A percentile compares a stretch with the other conserved stretches of the same genome.
Conservation (phyloP, 148 eudicot genomes). For the Persicaria tinctoria region DNA sequence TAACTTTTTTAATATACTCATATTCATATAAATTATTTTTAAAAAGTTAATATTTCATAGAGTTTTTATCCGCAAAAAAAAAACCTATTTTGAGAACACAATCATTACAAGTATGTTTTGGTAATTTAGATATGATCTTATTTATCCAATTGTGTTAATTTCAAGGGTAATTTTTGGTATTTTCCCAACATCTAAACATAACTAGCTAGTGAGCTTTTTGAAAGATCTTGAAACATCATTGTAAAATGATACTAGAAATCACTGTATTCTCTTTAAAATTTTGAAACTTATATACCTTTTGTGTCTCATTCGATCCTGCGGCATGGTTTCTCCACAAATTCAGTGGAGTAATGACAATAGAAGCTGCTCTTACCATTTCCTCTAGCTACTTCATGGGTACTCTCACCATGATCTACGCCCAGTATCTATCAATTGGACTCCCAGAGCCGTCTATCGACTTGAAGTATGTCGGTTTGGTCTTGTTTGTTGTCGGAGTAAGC, state of each 20-base stretch:
- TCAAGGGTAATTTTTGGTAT: background rate
- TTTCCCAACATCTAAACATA: background rate
- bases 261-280: too few species aligned
- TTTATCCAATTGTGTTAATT: background rate
- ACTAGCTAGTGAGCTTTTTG: background rate
- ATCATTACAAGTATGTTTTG: too few species aligned
- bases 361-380: conserved; percentile 17
- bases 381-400: conserved; percentile 24
- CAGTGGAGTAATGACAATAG: conserved; percentile 31
- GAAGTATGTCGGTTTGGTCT: conserved; percentile 26
- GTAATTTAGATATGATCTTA: background rate
- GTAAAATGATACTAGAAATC: background rate
- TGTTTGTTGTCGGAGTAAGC: conserved; percentile 32
- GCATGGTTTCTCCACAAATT: conserved; percentile 35
- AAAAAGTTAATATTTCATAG: too few species aligned
- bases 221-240: background rate
- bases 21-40: too few species aligned
- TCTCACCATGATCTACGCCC: conserved; percentile 30
- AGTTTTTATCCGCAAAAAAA: too few species aligned
- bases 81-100: too few species aligned
- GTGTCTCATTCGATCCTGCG: background rate
- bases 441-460: conserved; percentile 33
- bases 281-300: too few species aligned
- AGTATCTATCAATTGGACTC: conserved; percentile 22
- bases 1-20: too few species aligned